These are phyloP conservation scores for Ophiognomonia clavigignenti-juglandacearum DNA, from an alignment of 2,329 filamentous ascomycete genomes.

Conservation along the genomic window DNA sequence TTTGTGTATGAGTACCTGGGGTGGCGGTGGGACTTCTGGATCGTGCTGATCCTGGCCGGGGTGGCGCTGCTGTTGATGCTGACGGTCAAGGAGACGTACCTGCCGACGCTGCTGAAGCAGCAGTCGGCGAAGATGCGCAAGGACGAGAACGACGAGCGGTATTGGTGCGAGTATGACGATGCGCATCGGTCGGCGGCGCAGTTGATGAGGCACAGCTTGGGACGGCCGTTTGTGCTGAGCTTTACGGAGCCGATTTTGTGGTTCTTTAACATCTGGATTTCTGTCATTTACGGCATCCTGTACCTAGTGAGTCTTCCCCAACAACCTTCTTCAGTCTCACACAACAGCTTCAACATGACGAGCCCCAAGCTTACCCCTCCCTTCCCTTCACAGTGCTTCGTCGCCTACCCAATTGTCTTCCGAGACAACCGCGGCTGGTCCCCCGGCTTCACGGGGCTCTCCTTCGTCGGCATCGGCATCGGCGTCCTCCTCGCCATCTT, in stretches of 20 bases:
- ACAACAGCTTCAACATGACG: too few species aligned
- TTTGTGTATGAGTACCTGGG: constrained; percentile 74
- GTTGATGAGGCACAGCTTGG: constrained; percentile 70
- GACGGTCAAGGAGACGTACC: constrained; percentile 70
- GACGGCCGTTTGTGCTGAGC: constrained; percentile 71
- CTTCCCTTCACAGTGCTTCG: constrained; percentile 55
- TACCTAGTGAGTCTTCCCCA: constrained; percentile 16
- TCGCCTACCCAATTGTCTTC: constrained; percentile 86
- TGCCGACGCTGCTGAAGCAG: constrained; percentile 62
- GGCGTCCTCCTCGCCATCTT: constrained; percentile 59
- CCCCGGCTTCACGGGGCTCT: constrained; percentile 66
- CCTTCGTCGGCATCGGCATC: constrained; percentile 68
- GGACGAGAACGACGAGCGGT: constrained; percentile 65
- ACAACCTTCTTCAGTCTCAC: background rate
- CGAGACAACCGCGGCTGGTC: constrained; percentile 70
- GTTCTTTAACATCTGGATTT: constrained; percentile 70
- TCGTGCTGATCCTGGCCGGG: constrained; percentile 68
- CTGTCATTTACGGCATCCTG: constrained; percentile 78
- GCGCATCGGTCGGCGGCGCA: constrained; percentile 53
- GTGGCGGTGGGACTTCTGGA: constrained; percentile 87
- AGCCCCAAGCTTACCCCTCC: background rate
- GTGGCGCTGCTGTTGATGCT: constrained; percentile 54
- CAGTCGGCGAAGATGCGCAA: constrained; percentile 61
- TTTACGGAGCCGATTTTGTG: constrained; percentile 76
- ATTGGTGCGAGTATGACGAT: constrained; percentile 78